These are phyloP conservation scores for Protomyces macrosporus DNA, from an alignment of 1,139 yeast species.

Conservation along the genomic window DNA sequence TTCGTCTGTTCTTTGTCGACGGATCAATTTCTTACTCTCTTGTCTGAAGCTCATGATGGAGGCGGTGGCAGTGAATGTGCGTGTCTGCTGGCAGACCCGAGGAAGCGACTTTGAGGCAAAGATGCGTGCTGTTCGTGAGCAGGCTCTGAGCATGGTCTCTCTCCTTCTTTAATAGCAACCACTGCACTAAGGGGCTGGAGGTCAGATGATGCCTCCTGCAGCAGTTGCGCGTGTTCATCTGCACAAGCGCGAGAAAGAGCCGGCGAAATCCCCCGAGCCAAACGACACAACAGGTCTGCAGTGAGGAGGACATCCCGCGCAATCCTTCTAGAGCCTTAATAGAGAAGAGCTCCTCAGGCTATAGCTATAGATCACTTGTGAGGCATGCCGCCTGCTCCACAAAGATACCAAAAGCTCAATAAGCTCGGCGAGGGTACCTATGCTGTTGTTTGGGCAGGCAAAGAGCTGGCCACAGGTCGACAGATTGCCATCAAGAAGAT, in stretches of 20 bases:
- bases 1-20: background rate
- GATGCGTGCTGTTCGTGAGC: background rate
- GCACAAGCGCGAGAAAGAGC: too few species aligned
- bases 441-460: conserved; percentile 78
- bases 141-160: background rate
- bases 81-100: background rate
- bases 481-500: conserved; percentile 90
- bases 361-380: background rate
- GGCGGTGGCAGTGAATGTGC: background rate
- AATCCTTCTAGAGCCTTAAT: too few species aligned
- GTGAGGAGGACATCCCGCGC: too few species aligned
- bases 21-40: background rate
- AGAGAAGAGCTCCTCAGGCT: too few species aligned
- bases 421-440: conserved; percentile 99
- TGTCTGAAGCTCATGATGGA: background rate
- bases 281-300: too few species aligned
- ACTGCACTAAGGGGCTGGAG: background rate
- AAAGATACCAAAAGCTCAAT: conserved; percentile 45
- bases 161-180: background rate
- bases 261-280: too few species aligned
- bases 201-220: background rate
- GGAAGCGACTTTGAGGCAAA: background rate
- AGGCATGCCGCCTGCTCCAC: background rate
- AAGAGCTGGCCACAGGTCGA: conserved; percentile 45
- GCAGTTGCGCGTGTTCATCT: too few species aligned